Base-by-base conservation (phyloP, 495 filamentous ascomycete genomes). In the Pyronema omphalodes region DNA sequence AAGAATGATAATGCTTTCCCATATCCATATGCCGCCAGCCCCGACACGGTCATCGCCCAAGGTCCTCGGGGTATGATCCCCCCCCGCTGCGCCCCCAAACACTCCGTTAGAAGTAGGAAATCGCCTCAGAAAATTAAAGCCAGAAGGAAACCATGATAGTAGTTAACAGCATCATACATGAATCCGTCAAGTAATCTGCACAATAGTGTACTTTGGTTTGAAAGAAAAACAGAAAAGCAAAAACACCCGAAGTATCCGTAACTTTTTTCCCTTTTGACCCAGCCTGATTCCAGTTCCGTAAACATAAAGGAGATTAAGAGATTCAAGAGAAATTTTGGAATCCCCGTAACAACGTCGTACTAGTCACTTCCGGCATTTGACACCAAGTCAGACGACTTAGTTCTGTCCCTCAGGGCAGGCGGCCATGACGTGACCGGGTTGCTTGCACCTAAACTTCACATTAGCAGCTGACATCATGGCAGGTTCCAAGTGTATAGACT, bases 391-490 rank as follows among this genome's bases (percentile, higher is more conserved):
- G 23, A 29, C 1, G 23, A 29, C 23, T 29, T 55, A 23, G 48
- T 49, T 23, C 52, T 61, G 55, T 6, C 53, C 55, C 15, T 85
- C 86, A 55, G 87, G 82, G 79, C 91, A 98, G 59, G 81, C 76
- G 55, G 86, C 76, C 77, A 95, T 91, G 65, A 96, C 80, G 73
- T 98, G 91, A 63, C 91, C 91, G 55, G 88, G 81, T 73, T 94
- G 85, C 77, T 94, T 93, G 86, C 91, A 96, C 72, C 62, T 65
- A 34, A n/a, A 6, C 12, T 50, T n/a, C 39, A 55, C 51, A 45
- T n/a, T 5, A 59, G 17, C 11, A 44, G 23, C 23, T 29, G 23
- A 29, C 23, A 1, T 66, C 35, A 48, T 55, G 7, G 41, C 33
- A 34, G 40, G 35, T 39, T 46, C 12, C 17, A 46, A 23, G 51